Conservation (phyloP, 768 basidiomycete species). For the Floccularia luteovirens region DNA sequence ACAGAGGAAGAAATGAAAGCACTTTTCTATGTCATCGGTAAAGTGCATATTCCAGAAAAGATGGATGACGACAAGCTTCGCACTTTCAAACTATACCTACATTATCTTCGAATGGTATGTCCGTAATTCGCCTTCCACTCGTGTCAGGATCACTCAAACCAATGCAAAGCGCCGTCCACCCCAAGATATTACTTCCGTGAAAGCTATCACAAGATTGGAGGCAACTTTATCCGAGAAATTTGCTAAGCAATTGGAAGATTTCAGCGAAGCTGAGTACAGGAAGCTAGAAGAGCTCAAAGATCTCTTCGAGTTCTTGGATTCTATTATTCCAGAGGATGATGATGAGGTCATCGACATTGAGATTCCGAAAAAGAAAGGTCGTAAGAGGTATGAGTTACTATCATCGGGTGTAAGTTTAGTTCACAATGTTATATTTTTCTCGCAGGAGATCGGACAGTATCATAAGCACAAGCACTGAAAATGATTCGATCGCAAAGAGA, state of each 20-base stretch:
- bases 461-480: too few species aligned
- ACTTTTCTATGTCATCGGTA: constrained; percentile 55
- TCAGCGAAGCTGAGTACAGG: constrained; percentile 66
- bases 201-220: constrained; percentile 70
- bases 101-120: constrained; percentile 49
- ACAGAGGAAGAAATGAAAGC: constrained; percentile 63
- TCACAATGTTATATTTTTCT: too few species aligned
- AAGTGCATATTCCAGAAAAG: constrained; percentile 61
- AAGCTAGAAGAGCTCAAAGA: constrained; percentile 55
- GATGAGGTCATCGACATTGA: constrained; percentile 38
- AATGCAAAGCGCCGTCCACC: constrained; percentile 28
- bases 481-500: too few species aligned
- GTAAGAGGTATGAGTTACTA: constrained; percentile 47
- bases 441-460: too few species aligned
- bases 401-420: too few species aligned
- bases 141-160: neutral
- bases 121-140: neutral
- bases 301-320: constrained; percentile 66
- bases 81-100: constrained; percentile 51
- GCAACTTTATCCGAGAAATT: constrained; percentile 61
- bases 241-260: constrained; percentile 58
- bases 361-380: constrained; percentile 33
- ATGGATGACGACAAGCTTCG: constrained; percentile 66
- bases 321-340: constrained; percentile 62
- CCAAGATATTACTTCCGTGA: constrained; percentile 52